These are phyloP conservation scores for Amauroascus niger DNA, from an alignment of 2,329 filamentous ascomycete genomes.

Conservation along the genomic window DNA sequence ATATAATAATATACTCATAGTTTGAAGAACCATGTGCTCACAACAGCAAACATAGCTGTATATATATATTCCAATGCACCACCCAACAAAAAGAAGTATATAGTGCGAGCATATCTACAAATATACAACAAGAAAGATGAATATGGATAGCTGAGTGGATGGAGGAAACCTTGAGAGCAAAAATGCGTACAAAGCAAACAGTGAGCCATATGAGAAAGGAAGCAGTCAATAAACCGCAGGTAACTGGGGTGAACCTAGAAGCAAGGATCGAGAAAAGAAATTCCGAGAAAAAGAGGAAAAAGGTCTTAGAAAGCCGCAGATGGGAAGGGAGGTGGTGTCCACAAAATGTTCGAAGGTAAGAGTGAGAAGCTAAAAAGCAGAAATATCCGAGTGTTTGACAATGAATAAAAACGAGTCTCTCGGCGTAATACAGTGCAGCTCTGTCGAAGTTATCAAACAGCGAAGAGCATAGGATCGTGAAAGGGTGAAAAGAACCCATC, in stretches of 20 bases:
- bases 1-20: no score
- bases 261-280: not conserved
- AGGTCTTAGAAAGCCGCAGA: not conserved
- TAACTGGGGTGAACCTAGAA: not conserved
- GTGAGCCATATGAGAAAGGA: not conserved
- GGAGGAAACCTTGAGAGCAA: not conserved
- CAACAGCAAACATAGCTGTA: not conserved
- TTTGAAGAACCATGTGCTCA: not conserved
- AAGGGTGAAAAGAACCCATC: not conserved
- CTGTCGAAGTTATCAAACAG: not conserved
- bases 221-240: not conserved
- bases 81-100: no score
- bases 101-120: not conserved
- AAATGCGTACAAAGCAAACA: not conserved
- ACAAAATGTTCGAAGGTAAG: not conserved
- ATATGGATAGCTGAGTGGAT: not conserved
- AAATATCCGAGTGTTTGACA: not conserved
- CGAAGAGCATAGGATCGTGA: not conserved
- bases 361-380: not conserved
- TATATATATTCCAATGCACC: not conserved
- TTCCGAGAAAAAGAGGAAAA: not conserved
- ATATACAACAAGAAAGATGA: not conserved
- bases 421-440: not conserved
- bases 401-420: not conserved
- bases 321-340: not conserved